Evolutionary conservation across 2,329 filamentous ascomycete species (phyloP), one percentile per base, ranked within the genome.

Genomic region (Didymella pinodella): DNA sequence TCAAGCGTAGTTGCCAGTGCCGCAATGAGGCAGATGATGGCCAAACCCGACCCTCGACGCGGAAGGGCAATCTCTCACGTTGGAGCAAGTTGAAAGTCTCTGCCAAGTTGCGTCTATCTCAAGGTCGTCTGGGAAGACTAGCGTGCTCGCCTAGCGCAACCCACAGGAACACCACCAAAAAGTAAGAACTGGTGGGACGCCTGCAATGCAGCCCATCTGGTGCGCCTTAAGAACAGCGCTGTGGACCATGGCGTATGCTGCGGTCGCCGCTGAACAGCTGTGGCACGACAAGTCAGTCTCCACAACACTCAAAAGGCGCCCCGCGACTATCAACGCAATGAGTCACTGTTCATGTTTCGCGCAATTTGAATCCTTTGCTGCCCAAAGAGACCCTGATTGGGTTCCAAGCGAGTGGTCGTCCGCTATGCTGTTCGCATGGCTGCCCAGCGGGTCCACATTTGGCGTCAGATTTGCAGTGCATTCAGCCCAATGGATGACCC

Each of bases 391-490:
- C 48, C 59, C 54, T 67, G 56, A 65, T 70, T 69, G 68, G 68
- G 65, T 68, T 67, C 66, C 68, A 45, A 50, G 32, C 51, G 54
- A 54, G 52, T 43, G 64, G 64, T 57, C 53, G 41, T 6, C 51
- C 46, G 47, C 49, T 54, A 60, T 63, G 64, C 60, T 65, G 65
- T 58, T 54, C 65, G 68, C 66, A 67, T 66, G 52, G 64, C 65
- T 69, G 68, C 68, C 68, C 63, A 69, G 68, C 61, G 59, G 66
- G 53, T 64, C 68, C 68, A 70, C 68, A 49, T 66, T 43, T 62
- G 57, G 65, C 63, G 52, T 63, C 48, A 55, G 48, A 61, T 61
- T 58, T 56, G 45, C 58, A 48, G 55, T 58, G 59, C 63, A 62
- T 48, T 46, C 65, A 65, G 62, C 63, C 67, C 66, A 67, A 68